A percentile compares a stretch with the other conserved stretches of the same genome.
phyloP scores from a whole-genome alignment of 768 basidiomycete genomes.

The Hemileccinum rubropunctum region DNA sequence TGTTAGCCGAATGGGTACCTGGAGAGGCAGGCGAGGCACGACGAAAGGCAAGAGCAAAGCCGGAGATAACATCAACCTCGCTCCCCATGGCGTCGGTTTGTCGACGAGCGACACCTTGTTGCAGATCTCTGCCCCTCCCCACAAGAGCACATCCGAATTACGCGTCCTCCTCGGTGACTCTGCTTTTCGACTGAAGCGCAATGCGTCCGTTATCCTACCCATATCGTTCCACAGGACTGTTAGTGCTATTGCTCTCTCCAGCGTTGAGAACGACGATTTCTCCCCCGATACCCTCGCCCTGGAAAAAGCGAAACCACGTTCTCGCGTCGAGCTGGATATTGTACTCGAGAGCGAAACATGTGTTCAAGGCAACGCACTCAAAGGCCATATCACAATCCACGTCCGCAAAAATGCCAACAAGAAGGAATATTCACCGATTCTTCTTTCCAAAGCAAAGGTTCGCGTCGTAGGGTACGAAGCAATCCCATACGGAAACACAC shows the following conservation, averaged over 20 bases:
- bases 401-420: constrained; percentile 56
- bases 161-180: constrained; percentile 63
- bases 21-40: constrained; percentile 13
- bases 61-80: constrained; percentile 4
- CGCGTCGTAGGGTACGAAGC: constrained; percentile 85
- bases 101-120: constrained; percentile 53
- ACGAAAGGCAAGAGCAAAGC: constrained; percentile 4
- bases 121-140: constrained; percentile 46
- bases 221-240: constrained; percentile 7
- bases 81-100: constrained; percentile 27
- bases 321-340: constrained; percentile 82
- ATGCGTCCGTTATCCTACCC: constrained; percentile 43
- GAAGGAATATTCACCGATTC: constrained; percentile 47
- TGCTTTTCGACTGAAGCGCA: constrained; percentile 51
- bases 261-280: constrained; percentile 3
- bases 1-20: constrained; percentile 10
- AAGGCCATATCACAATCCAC: constrained; percentile 65
- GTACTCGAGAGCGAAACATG: constrained; percentile 69
- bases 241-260: constrained; percentile 4
- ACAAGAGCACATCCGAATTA: constrained; percentile 54
- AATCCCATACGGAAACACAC: constrained; percentile 50
- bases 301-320: constrained; percentile 69
- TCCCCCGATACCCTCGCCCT: constrained; percentile 40
- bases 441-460: constrained; percentile 73
- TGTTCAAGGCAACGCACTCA: constrained; percentile 76